Evolutionary conservation across 352 stramenopile species (phyloP), one percentile per base, ranked within the genome.

Genomic region (Peronospora farinosa): DNA sequence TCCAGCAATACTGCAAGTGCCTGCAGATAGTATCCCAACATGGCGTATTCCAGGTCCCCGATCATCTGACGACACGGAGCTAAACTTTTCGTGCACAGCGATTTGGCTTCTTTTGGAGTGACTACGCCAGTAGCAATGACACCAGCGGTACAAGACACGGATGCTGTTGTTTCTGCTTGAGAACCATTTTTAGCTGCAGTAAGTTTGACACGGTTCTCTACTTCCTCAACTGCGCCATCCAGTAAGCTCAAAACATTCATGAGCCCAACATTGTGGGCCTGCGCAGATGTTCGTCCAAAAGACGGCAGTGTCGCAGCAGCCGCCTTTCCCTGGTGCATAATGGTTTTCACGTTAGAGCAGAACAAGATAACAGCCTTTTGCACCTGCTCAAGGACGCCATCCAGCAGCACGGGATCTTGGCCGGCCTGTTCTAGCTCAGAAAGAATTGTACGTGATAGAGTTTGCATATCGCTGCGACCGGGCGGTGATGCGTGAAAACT

Each of bases 401-500:
- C 60, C 0, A 88, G 25, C 36, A 91, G 51, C 32, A 83, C 70
- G 0, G 58, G 54, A 40, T 94, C 83, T 19, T 74, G 57, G 0
- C 74, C 78, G 7, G 65, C 78, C 7, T 78, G 72, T 16, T 94
- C 81, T 10, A 94, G 35, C 43, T 92, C 78, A 0, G 65, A 61
- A 23, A 80, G 73, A 30, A 94, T 82, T 13, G 80, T 86, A 21
- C 78, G 77, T 13, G 78, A 76, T 2, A 94, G 60, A 8, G 79
- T 89, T 52, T 87, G 77, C 73, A 92, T 92, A 23, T 94, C 83
- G 33, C 73, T 90, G 10, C 81, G 73, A 19, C 78, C 83, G 9
- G 83, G 83, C 7, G 81, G 78, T 19, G 81, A 90, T 38, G 79
- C 68, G 57, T 94, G 83, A 57, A 90, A 94, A 52, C 81, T 85